Evolutionary conservation across 2,329 filamentous ascomycete species (phyloP).

Genomic region (Pleoardoris graminearum): DNA sequence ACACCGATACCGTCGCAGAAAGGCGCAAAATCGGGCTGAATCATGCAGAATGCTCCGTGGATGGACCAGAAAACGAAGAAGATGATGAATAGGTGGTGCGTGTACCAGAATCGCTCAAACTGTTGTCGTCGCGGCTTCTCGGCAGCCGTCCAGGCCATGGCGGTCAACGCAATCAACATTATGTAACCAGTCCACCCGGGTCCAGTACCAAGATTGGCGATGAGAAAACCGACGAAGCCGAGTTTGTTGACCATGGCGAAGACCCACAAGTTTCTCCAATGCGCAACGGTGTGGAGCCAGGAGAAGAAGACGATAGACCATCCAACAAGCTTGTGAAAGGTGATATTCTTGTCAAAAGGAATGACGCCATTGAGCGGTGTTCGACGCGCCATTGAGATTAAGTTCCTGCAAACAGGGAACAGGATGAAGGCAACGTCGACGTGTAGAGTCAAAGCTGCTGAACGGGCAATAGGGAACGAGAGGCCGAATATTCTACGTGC

Average conservation of each 20-base stretch:
- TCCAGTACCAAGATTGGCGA: conserved; percentile 76
- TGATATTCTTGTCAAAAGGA: conserved; percentile 87
- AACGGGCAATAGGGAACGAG: conserved; percentile 75
- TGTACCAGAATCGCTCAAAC: conserved; percentile 90
- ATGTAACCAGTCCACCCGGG: conserved; percentile 86
- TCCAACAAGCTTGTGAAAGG: conserved; percentile 81
- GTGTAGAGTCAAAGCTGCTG: conserved; percentile 76
- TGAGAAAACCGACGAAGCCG: conserved; percentile 75
- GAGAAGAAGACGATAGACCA: conserved; percentile 91
- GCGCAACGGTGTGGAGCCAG: conserved; percentile 82
- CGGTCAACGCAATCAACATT: conserved; percentile 77
- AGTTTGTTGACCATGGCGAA: conserved; percentile 73
- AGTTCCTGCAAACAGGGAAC: conserved; percentile 79
- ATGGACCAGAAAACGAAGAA: conserved; percentile 94
- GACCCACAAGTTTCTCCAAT: conserved; percentile 86
- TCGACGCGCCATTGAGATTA: conserved; percentile 78
- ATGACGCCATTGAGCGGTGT: conserved; percentile 85
- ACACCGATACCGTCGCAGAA: conserved; percentile 77
- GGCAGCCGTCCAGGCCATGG: conserved; percentile 75
- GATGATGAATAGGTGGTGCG: conserved; percentile 82
- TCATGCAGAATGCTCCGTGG: conserved; percentile 89
- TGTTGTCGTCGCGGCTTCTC: conserved; percentile 79
- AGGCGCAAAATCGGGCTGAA: conserved; percentile 78
- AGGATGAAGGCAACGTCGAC: conserved; percentile 80
- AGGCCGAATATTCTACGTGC: conserved; percentile 71